Conservation (phyloP, 495 filamentous ascomycete species). For the Daldinia childiae region DNA sequence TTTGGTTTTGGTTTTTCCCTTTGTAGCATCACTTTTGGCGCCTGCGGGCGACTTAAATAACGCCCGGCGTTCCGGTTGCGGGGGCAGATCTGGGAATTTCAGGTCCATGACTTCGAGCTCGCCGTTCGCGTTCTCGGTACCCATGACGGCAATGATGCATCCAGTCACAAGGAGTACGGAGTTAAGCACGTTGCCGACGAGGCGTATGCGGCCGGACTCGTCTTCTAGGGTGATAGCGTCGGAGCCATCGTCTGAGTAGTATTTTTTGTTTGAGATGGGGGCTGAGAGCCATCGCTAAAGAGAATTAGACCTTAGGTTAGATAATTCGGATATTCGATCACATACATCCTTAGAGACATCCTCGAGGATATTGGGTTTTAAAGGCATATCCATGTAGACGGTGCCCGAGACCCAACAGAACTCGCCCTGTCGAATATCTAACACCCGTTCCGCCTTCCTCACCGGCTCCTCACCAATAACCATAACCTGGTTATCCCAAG, state of each 20-base stretch:
- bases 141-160: slow-evolving; percentile 88
- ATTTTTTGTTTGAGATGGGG: slow-evolving; percentile 82
- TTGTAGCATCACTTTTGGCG: slow-evolving; percentile 26
- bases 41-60: slow-evolving; percentile 47
- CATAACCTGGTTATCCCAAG: slow-evolving; percentile 83
- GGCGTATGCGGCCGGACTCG: slow-evolving; percentile 88
- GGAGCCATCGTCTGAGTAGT: slow-evolving; percentile 65
- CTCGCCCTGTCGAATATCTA: slow-evolving; percentile 95
- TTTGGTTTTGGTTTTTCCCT: not conserved
- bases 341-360: slow-evolving; percentile 91
- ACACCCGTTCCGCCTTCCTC: slow-evolving; percentile 78
- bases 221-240: slow-evolving; percentile 91
- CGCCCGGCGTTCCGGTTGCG: slow-evolving; percentile 82
- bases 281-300: slow-evolving; percentile 82
- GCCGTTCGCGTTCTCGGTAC: slow-evolving; percentile 90
- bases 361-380: slow-evolving; percentile 97
- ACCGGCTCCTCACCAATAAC: slow-evolving; percentile 82
- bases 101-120: slow-evolving; percentile 93
- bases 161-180: slow-evolving; percentile 83
- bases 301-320: not conserved
- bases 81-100: slow-evolving; percentile 83
- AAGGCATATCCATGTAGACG: slow-evolving; percentile 94
- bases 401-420: slow-evolving; percentile 96
- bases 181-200: slow-evolving; percentile 74
- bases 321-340: slow-evolving; percentile 10